Evolutionary conservation across 1,139 yeast genomes (phyloP).

Genomic region (Yamadazyma mexicana): DNA sequence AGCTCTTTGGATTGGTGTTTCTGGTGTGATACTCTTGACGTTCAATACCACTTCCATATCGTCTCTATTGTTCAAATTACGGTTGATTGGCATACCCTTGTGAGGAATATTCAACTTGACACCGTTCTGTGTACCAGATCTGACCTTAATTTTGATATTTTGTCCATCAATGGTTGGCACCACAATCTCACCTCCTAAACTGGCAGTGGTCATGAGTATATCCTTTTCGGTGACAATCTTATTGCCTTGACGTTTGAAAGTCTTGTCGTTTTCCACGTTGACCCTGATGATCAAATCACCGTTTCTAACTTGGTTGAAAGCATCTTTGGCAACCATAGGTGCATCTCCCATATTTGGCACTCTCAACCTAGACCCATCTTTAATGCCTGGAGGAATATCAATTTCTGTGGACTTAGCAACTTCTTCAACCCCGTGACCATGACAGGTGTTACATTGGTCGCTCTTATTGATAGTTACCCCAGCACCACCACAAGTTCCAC

Average conservation of each 20-base stretch:
- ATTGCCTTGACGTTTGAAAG: constrained; percentile 64
- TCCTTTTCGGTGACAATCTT: constrained; percentile 64
- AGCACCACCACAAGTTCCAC: constrained; percentile 82
- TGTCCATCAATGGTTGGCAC: constrained; percentile 86
- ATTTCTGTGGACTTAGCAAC: constrained; percentile 67
- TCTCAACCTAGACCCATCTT: constrained; percentile 82
- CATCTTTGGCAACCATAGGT: constrained; percentile 68
- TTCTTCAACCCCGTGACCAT: constrained; percentile 84
- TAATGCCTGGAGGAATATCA: constrained; percentile 86
- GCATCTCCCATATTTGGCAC: constrained; percentile 91
- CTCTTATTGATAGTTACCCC: constrained; percentile 74
- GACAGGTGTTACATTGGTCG: constrained; percentile 79
- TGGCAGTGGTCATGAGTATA: constrained; percentile 93
- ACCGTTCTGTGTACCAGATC: constrained; percentile 84
- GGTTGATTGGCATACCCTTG: constrained; percentile 79
- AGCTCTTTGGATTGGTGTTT: constrained; percentile 87
- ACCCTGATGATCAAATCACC: constrained; percentile 89
- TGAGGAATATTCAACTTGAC: constrained; percentile 75
- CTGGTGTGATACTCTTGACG: constrained; percentile 72
- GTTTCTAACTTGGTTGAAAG: constrained; percentile 61
- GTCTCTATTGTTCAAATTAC: constrained; percentile 64
- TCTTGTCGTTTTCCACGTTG: constrained; percentile 70
- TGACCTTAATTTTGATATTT: constrained; percentile 73
- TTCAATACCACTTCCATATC: constrained; percentile 75
- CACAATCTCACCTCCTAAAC: constrained; percentile 86